Conservation (phyloP, 2,329 filamentous ascomycete species). For the Pseudophaeomoniella oleicola region DNA sequence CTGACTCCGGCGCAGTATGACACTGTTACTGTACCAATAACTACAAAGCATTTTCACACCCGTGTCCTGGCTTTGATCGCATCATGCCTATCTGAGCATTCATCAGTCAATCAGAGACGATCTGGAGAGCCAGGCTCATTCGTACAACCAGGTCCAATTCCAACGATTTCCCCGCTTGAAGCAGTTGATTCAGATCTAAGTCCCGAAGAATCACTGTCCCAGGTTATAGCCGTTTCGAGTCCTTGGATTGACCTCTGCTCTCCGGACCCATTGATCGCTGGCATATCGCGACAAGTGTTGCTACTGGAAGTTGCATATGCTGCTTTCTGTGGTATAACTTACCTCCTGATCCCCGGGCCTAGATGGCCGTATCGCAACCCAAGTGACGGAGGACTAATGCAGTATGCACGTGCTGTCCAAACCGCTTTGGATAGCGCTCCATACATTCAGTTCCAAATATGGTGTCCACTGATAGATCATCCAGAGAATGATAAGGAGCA, state of each 20-base stretch:
- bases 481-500: conserved; percentile 37
- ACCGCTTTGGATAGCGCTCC: conserved; percentile 62
- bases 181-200: conserved; percentile 47
- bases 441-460: conserved; percentile 66
- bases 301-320: conserved; percentile 89
- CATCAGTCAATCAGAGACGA: conserved; percentile 29
- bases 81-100: conserved; percentile 32
- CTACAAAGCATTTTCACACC: conserved; percentile 44
- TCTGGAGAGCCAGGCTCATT: conserved; percentile 20
- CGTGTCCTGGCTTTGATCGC: conserved; percentile 40
- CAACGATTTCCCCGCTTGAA: conserved; percentile 23
- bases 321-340: conserved; percentile 81
- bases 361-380: conserved; percentile 43
- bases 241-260: conserved; percentile 88
- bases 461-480: conserved; percentile 71
- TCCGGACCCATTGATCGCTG: conserved; percentile 64
- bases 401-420: conserved; percentile 72
- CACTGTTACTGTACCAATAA: conserved; percentile 48
- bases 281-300: conserved; percentile 77
- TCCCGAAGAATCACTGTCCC: conserved; percentile 65
- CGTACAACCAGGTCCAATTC: not conserved
- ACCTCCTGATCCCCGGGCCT: conserved; percentile 70
- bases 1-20: conserved; percentile 38
- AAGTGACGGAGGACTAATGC: conserved; percentile 38
- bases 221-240: conserved; percentile 67